Evolutionary conservation across 805 yeast species (phyloP), one percentile per base, ranked within the genome.

Genomic region (Schwanniomyces yamadae): DNA sequence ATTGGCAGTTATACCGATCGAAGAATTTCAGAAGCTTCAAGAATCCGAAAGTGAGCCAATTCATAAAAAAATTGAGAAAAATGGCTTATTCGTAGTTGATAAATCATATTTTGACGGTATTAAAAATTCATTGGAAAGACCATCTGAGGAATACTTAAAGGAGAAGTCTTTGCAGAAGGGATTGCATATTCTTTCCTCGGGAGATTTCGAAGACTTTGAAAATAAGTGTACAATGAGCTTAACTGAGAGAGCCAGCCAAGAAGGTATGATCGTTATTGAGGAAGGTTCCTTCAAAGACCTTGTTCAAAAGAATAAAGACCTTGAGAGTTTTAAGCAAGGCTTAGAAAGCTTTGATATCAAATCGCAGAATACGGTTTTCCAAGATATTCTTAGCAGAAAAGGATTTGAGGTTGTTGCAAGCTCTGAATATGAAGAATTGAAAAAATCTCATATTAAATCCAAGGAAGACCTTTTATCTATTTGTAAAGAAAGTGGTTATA

Each of bases 21-120:
- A 62, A 39, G 65, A 58, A 10, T 34, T 43, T 11, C 38, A 34
- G 4, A 28, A 37, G 7, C 28, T 60, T 33, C 43, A 46, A 31
- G 23, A 7, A 4, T n/a, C 9, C 8, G 36, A 40, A 6, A 28
- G 22, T 11, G 36, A 44, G 31, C 37, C 56, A 11, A 20, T 56
- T n/a, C n/a, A n/a, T n/a, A n/a, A n/a, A n/a, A n/a, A n/a, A n/a
- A 54, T 54, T 27, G 64, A 61, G 1, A 45, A 44, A 17, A 13
- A 25, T 3, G 34, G 40, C n/a, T n/a, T n/a, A n/a, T n/a, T n/a
- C n/a, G n/a, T n/a, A n/a, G n/a, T n/a, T n/a, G n/a, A n/a, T n/a
- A n/a, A n/a, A n/a, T n/a, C n/a, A n/a, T n/a, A n/a, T n/a, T n/a
- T 33, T 33, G 33, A 42, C n/a, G 30, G 26, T 15, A 37, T 55